These are phyloP conservation scores for Alloteropsis semialata DNA, from an alignment of 176 grass and related monocot genomes.

Conservation along the genomic window DNA sequence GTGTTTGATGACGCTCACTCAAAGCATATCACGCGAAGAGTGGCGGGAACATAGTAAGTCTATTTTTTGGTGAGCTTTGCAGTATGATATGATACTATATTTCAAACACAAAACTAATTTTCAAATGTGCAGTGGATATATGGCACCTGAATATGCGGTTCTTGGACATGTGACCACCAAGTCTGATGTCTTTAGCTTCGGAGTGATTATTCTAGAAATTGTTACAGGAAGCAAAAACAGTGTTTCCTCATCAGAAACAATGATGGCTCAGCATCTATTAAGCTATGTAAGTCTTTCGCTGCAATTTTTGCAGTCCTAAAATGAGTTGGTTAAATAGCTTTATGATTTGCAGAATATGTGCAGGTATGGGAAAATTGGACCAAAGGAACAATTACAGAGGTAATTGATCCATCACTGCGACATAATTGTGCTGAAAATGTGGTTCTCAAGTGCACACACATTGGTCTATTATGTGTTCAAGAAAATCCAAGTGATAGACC, in stretches of 20 bases:
- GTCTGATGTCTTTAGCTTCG: slow-evolving; percentile 54
- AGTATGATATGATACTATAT: not conserved
- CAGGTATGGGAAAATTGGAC: slow-evolving; percentile 33
- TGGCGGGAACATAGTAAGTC: slow-evolving; percentile 79
- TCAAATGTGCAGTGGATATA: slow-evolving; percentile 33
- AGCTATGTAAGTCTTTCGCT: slow-evolving; percentile 6
- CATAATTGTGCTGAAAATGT: slow-evolving; percentile 9
- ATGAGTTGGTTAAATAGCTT: not conserved
- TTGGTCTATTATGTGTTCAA: slow-evolving; percentile 53
- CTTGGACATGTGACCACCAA: slow-evolving; percentile 46
- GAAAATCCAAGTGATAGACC: slow-evolving; percentile 44
- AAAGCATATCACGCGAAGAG: slow-evolving; percentile 55
- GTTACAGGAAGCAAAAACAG: slow-evolving; percentile 42
- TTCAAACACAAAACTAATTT: not conserved
- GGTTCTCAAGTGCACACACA: slow-evolving; percentile 31
- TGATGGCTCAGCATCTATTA: slow-evolving; percentile 17
- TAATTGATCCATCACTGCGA: not conserved
- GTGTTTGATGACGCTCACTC: slow-evolving; percentile 44
- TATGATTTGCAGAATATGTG: not conserved
- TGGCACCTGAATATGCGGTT: slow-evolving; percentile 53
- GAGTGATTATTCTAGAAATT: slow-evolving; percentile 57
- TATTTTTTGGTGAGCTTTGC: not conserved
- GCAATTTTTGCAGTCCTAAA: not conserved
- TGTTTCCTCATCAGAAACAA: slow-evolving; percentile 36
- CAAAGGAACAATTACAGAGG: not conserved